These are phyloP conservation scores for Boletellus ananas DNA, from an alignment of 768 basidiomycete genomes.

Conservation along the genomic window DNA sequence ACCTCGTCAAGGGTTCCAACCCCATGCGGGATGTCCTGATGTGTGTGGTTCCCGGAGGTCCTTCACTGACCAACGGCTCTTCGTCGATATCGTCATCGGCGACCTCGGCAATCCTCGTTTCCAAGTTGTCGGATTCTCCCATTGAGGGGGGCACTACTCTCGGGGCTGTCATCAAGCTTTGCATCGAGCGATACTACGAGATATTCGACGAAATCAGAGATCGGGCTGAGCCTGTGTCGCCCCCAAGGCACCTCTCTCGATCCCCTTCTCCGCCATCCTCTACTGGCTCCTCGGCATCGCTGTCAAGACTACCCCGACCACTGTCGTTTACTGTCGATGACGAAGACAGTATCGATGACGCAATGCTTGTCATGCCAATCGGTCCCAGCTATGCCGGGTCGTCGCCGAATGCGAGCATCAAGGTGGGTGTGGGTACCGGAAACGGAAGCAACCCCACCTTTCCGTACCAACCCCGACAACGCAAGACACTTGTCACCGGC, in stretches of 20 bases:
- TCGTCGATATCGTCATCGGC: constrained; percentile 18
- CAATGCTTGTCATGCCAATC: constrained; percentile 69
- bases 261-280: constrained; percentile 28
- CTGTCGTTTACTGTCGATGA: constrained; percentile 42
- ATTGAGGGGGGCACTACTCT: constrained; percentile 58
- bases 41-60: constrained; percentile 57
- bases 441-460: constrained; percentile 5
- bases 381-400: constrained; percentile 36
- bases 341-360: constrained; percentile 75
- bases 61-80: constrained; percentile 33
- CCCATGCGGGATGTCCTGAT: constrained; percentile 71
- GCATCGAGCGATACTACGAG: constrained; percentile 81
- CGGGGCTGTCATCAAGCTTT: constrained; percentile 67
- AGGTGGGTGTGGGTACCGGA: constrained; percentile 24
- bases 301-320: constrained; percentile 20
- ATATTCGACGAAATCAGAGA: constrained; percentile 81
- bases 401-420: constrained; percentile 5
- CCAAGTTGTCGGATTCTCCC: constrained; percentile 26
- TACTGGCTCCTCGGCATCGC: constrained; percentile 20
- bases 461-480: constrained; percentile 41
- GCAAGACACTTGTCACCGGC: constrained; percentile 28
- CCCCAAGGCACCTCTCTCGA: constrained; percentile 20
- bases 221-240: constrained; percentile 55
- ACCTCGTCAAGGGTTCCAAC: constrained; percentile 68
- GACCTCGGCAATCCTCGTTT: constrained; percentile 12